Conservation (phyloP, 2,329 filamentous ascomycete species). For the Nothomitra cinnamomea region DNA sequence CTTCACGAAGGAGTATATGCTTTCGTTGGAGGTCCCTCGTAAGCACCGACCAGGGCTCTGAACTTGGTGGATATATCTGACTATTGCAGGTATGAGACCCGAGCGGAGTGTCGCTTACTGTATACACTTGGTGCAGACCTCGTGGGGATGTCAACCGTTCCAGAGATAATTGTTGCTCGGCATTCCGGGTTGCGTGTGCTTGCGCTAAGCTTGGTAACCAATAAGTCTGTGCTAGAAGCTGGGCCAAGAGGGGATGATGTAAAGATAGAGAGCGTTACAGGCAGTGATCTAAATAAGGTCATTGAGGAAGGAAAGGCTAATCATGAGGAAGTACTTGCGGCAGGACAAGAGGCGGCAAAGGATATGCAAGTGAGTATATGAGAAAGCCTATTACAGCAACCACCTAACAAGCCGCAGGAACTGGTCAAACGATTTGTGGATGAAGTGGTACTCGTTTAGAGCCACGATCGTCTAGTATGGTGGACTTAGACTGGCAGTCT, state of each 20-base stretch:
- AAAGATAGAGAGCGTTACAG: slow-evolving; percentile 31
- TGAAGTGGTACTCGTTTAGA: slow-evolving; percentile 15
- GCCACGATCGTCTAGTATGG: background rate
- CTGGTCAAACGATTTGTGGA: slow-evolving; percentile 29
- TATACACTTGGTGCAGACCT: slow-evolving; percentile 44
- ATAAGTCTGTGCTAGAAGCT: slow-evolving; percentile 41
- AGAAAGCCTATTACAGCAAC: slow-evolving; percentile 1
- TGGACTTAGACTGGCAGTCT: background rate
- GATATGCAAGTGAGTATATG: slow-evolving; percentile 38
- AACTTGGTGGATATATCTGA: background rate
- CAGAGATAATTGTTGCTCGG: slow-evolving; percentile 48
- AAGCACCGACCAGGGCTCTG: slow-evolving; percentile 13
- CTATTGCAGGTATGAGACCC: slow-evolving; percentile 39
- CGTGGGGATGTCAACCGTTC: slow-evolving; percentile 55
- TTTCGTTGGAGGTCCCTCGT: slow-evolving; percentile 45
- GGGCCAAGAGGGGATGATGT: slow-evolving; percentile 40
- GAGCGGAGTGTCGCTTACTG: slow-evolving; percentile 47
- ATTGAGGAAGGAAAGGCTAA: slow-evolving; percentile 42
- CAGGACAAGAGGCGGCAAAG: slow-evolving; percentile 39
- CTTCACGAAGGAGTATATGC: slow-evolving; percentile 50
- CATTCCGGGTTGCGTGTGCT: slow-evolving; percentile 46
- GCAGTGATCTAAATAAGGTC: slow-evolving; percentile 34
- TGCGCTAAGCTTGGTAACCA: slow-evolving; percentile 49
- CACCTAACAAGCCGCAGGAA: slow-evolving; percentile 13
- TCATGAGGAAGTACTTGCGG: slow-evolving; percentile 48